Conservation (phyloP, 306 rosid genomes). For the Leucaena leucocephala region DNA sequence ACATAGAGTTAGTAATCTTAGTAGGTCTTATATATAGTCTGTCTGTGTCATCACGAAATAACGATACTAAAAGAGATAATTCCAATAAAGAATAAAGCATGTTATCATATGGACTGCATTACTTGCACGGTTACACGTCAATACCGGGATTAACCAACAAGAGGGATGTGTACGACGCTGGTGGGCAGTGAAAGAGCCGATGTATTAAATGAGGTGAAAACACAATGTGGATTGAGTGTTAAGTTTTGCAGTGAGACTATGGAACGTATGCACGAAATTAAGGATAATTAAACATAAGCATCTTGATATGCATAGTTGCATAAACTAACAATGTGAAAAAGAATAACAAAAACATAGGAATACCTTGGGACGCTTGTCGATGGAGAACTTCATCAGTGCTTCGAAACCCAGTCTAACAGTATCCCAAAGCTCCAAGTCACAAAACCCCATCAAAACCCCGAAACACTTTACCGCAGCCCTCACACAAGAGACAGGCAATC, state of each 20-base stretch:
- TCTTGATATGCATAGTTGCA: background rate
- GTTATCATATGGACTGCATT: background rate
- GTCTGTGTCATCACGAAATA: background rate
- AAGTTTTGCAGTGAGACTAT: constrained; percentile 4
- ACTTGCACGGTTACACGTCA: background rate
- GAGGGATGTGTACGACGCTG: background rate
- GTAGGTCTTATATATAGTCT: background rate
- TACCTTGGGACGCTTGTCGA: constrained; percentile 90
- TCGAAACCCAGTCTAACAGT: constrained; percentile 68
- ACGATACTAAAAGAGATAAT: background rate
- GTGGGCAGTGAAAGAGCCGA: background rate
- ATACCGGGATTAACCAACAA: background rate
- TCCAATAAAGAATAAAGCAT: background rate
- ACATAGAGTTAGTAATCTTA: background rate
- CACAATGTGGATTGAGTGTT: background rate
- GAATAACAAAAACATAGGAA: background rate
- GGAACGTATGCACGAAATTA: background rate
- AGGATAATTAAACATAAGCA: constrained; percentile 12
- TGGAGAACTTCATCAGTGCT: constrained; percentile 68
- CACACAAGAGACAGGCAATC: constrained; percentile 54
- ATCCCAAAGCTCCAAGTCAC: constrained; percentile 83
- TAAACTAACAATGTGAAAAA: background rate
- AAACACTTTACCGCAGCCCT: constrained; percentile 80
- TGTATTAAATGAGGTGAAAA: background rate
- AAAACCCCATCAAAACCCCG: constrained; percentile 75